These are phyloP conservation scores for Eucommia ulmoides DNA, from an alignment of 257 asterid species.

Conservation along the genomic window DNA sequence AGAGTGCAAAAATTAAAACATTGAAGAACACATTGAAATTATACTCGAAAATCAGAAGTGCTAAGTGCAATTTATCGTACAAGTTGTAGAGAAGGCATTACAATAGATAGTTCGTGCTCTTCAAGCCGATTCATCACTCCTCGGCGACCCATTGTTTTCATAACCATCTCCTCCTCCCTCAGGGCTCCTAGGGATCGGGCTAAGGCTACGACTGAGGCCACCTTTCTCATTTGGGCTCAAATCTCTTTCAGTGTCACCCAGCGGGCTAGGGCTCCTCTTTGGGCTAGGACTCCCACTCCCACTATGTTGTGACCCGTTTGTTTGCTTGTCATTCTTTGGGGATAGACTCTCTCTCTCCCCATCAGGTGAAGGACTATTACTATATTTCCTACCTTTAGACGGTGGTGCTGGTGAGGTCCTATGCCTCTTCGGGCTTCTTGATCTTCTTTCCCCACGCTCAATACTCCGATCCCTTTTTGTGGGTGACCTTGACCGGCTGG, in stretches of 20 bases:
- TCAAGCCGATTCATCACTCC: conserved; percentile 29
- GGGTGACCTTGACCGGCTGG: conserved; percentile 50
- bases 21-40: too few relatives aligned
- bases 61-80: too few relatives aligned
- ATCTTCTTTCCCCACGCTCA: conserved; percentile 31
- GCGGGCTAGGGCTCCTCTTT: conserved; percentile 19
- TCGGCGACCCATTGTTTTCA: conserved; percentile 28
- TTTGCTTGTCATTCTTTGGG: conserved; percentile 22
- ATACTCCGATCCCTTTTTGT: conserved; percentile 29
- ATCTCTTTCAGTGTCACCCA: conserved; percentile 17
- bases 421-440: conserved; percentile 37
- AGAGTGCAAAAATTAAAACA: too few relatives aligned
- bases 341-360: conserved; percentile 30
- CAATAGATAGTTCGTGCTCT: too few relatives aligned
- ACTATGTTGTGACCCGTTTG: conserved; percentile 29
- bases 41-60: too few relatives aligned
- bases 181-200: conserved; percentile 24
- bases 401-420: conserved; percentile 17
- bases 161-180: conserved; percentile 26
- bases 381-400: conserved; percentile 16
- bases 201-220: conserved; percentile 23
- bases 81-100: too few relatives aligned
- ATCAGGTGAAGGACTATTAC: conserved; percentile 32
- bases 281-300: background rate
- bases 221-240: conserved; percentile 33